Percentiles rank a stretch among this genome's conserved stretches.
Conservation (phyloP, 768 basidiomycete genomes). For the Suillus luteus region DNA sequence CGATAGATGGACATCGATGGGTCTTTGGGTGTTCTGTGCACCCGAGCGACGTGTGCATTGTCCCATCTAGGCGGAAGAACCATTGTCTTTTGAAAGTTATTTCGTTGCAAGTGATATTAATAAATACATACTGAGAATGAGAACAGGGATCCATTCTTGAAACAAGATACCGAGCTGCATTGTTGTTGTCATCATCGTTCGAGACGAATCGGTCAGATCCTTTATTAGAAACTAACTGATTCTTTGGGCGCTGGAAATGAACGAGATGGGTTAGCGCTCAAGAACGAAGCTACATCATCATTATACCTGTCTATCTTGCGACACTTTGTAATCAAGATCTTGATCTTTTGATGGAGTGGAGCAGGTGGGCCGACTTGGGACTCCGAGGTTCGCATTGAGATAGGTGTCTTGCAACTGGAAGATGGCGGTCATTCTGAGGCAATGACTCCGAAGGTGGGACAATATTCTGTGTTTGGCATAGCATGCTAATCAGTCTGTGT, state of each 20-base stretch:
- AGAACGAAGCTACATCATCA: background rate
- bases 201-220: background rate
- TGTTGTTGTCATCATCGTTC: background rate
- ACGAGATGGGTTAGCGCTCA: background rate
- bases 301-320: background rate
- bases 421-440: background rate
- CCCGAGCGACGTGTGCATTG: background rate
- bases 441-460: background rate
- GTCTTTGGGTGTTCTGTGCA: background rate
- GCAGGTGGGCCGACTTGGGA: background rate
- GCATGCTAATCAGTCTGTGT: background rate
- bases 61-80: background rate
- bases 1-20: background rate
- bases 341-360: background rate
- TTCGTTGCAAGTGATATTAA: background rate
- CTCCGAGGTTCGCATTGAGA: background rate
- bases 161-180: background rate
- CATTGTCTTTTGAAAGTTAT: background rate
- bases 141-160: background rate
- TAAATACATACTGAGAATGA: background rate
- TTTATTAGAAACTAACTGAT: background rate
- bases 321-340: no score
- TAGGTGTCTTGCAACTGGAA: background rate
- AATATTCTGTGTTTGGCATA: background rate
- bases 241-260: background rate